A percentile compares a stretch with the other conserved stretches of the same genome.
phyloP scores from a whole-genome alignment of 1,284 basidiomycete species.

The Peniophora sp. region DNA sequence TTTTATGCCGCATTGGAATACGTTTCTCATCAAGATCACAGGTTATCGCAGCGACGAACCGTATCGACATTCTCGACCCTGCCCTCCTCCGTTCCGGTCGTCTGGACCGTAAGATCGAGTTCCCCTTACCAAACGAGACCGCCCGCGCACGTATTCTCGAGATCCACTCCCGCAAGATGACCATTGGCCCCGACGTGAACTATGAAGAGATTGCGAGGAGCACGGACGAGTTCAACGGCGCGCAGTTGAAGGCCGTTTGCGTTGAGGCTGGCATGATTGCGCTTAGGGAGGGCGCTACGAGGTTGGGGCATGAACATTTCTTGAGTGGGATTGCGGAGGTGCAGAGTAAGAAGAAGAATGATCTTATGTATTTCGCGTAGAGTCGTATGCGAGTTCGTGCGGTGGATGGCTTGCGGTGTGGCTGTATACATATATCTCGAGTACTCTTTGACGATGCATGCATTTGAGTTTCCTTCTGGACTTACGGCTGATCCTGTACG shows the following conservation, averaged over 20 bases:
- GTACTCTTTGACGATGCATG: too few species aligned
- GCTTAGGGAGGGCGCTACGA: slow-evolving; percentile 87
- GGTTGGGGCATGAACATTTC: slow-evolving; percentile 90
- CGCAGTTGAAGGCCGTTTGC: slow-evolving; percentile 84
- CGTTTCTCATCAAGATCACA: slow-evolving; percentile 37
- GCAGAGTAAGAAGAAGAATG: slow-evolving; percentile 96
- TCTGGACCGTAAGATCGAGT: slow-evolving; percentile 77
- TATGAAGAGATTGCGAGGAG: slow-evolving; percentile 70
- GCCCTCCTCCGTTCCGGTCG: slow-evolving; percentile 71
- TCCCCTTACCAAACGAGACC: slow-evolving; percentile 71
- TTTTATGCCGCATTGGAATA: slow-evolving; percentile 7
- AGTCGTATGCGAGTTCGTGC: slow-evolving; percentile 21
- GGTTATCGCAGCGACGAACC: slow-evolving; percentile 98
- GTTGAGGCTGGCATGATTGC: slow-evolving; percentile 99
- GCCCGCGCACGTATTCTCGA: slow-evolving; percentile 70
- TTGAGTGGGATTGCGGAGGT: slow-evolving; percentile 90
- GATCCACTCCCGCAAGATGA: slow-evolving; percentile 92
- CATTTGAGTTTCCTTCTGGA: too few species aligned
- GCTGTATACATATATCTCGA: slow-evolving; percentile 3
- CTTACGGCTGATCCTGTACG: too few species aligned
- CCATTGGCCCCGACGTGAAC: slow-evolving; percentile 66
- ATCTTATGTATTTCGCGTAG: slow-evolving; percentile 82
- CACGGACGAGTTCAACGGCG: slow-evolving; percentile 76
- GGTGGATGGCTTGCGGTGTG: too few species aligned
- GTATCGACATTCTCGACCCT: slow-evolving; percentile 94